Evolutionary conservation across 176 grass and related monocot genomes (phyloP).

Genomic region (Triticum urartu): DNA sequence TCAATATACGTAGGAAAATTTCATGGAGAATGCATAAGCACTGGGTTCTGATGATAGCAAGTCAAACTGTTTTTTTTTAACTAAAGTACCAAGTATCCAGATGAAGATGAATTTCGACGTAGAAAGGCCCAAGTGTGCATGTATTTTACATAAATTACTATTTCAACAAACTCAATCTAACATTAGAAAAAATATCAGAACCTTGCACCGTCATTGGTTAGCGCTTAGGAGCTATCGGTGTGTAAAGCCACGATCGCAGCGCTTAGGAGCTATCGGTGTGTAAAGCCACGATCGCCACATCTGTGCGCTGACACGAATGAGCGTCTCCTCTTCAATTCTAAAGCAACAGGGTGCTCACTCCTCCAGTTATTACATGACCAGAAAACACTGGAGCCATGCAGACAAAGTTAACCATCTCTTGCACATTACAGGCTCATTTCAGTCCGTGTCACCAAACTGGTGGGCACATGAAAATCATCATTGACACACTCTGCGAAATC

Average conservation of each 20-base stretch:
- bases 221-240: background rate
- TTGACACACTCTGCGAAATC: background rate
- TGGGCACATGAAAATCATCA: conserved; percentile 3
- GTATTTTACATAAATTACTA: background rate
- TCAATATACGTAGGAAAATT: background rate
- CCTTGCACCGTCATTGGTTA: background rate
- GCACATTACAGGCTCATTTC: conserved; percentile 7
- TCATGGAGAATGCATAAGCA: background rate
- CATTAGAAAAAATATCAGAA: background rate
- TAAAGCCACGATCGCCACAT: background rate
- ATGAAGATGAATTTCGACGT: conserved; percentile 14
- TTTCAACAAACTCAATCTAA: background rate
- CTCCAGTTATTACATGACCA: background rate
- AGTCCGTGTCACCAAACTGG: background rate
- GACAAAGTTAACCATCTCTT: background rate
- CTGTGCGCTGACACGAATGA: background rate
- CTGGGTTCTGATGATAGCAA: background rate
- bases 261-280: background rate
- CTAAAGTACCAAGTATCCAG: background rate
- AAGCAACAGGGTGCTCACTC: background rate
- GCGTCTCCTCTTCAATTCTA: background rate
- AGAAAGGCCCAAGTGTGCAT: background rate
- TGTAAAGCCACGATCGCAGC: background rate
- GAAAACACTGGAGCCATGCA: background rate
- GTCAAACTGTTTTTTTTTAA: background rate